A percentile compares a stretch with the other conserved stretches of the same genome.
phyloP scores from a whole-genome alignment of 192 early-diverging fungal genomes.

The Coemansia sp. region DNA sequence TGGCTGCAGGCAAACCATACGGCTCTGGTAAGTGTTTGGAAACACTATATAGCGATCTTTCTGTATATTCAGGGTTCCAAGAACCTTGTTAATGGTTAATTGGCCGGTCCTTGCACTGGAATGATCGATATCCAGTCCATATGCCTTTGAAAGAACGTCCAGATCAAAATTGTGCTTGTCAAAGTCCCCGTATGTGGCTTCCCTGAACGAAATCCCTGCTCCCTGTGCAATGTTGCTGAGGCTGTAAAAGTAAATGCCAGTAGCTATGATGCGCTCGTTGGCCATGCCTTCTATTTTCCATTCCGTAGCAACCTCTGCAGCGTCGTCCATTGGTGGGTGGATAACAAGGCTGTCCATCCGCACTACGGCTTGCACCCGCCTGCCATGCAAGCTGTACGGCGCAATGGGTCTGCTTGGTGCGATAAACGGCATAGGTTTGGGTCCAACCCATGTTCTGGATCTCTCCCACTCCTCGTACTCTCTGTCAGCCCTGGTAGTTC shows the following conservation, averaged over 20 bases:
- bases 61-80: slow-evolving; percentile 43
- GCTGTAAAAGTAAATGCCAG: slow-evolving; percentile 73
- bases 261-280: slow-evolving; percentile 71
- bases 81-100: slow-evolving; percentile 24
- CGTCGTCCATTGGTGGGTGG: slow-evolving; percentile 67
- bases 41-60: slow-evolving; percentile 64
- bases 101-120: background rate
- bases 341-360: slow-evolving; percentile 71
- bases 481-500: background rate
- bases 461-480: slow-evolving; percentile 14
- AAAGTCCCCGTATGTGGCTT: background rate
- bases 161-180: background rate
- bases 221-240: slow-evolving; percentile 63
- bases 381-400: slow-evolving; percentile 40
- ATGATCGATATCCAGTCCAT: slow-evolving; percentile 14
- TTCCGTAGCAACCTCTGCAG: slow-evolving; percentile 52
- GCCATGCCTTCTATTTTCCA: slow-evolving; percentile 78
- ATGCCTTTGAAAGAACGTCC: slow-evolving; percentile 11
- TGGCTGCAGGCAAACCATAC: slow-evolving; percentile 58
- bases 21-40: slow-evolving; percentile 69
- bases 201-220: slow-evolving; percentile 63
- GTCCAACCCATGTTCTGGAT: slow-evolving; percentile 17
- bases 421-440: slow-evolving; percentile 44
- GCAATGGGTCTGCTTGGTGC: slow-evolving; percentile 22
- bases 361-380: slow-evolving; percentile 63